Conservation (phyloP, 1,284 basidiomycete genomes). For the Sporisorium graminicola region DNA sequence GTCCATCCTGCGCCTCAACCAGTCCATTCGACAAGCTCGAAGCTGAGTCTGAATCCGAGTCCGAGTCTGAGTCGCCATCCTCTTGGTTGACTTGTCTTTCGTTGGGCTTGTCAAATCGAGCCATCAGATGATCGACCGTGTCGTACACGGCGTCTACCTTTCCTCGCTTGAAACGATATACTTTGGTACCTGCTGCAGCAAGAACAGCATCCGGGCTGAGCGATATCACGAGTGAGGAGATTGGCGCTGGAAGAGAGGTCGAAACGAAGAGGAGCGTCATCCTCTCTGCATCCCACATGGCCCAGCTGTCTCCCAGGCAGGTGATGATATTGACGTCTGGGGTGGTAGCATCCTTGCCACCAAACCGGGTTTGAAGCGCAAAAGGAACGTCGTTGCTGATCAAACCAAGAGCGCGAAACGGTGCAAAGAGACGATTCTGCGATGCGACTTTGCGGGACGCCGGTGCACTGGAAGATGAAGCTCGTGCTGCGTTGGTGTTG, state of each 20-base stretch:
- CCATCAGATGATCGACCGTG: slow-evolving; percentile 48
- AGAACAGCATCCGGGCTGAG: slow-evolving; percentile 90
- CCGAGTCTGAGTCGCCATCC: slow-evolving; percentile 12
- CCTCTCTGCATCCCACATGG: slow-evolving; percentile 93
- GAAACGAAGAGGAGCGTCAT: slow-evolving; percentile 94
- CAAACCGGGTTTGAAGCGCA: slow-evolving; percentile 82
- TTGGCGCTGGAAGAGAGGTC: slow-evolving; percentile 81
- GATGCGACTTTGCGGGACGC: slow-evolving; percentile 28
- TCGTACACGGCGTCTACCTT: slow-evolving; percentile 77
- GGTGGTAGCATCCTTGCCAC: slow-evolving; percentile 82
- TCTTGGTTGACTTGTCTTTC: slow-evolving; percentile 12
- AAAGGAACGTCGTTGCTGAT: slow-evolving; percentile 93
- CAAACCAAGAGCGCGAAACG: slow-evolving; percentile 92
- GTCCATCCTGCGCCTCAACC: slow-evolving; percentile 3
- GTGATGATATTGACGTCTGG: slow-evolving; percentile 79
- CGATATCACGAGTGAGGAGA: slow-evolving; percentile 77
- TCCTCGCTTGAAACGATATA: slow-evolving; percentile 85
- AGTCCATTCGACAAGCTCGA: slow-evolving; percentile 1
- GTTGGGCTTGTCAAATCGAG: slow-evolving; percentile 29
- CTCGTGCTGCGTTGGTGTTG: not conserved
- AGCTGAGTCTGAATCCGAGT: slow-evolving; percentile 24
- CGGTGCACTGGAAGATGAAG: slow-evolving; percentile 11
- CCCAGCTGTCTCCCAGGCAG: slow-evolving; percentile 90
- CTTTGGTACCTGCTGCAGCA: slow-evolving; percentile 79
- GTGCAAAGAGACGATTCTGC: slow-evolving; percentile 80